These are phyloP conservation scores for Plantago lanceolata DNA, from an alignment of 305 asterid genomes.

Conservation along the genomic window DNA sequence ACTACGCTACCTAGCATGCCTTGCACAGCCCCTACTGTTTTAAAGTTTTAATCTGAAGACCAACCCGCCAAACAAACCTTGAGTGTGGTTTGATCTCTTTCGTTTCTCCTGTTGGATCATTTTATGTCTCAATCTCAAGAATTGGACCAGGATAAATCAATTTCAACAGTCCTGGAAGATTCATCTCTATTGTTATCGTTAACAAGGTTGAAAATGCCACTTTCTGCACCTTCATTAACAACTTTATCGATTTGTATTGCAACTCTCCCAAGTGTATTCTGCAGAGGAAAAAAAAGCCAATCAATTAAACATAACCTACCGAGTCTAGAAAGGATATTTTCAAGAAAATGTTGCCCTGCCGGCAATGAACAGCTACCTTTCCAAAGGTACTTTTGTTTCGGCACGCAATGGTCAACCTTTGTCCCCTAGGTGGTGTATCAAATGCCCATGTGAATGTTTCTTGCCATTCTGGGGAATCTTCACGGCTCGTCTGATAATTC, in stretches of 20 bases:
- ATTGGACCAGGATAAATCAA: conserved; percentile 75
- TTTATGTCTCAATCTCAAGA: neutral
- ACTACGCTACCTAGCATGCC: conserved; percentile 8
- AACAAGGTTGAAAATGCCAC: conserved; percentile 59
- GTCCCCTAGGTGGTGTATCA: conserved; percentile 88
- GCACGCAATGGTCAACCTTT: conserved; percentile 66
- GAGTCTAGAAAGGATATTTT: neutral
- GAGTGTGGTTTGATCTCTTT: conserved; percentile 30
- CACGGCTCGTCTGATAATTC: conserved; percentile 54
- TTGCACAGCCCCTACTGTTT: neutral
- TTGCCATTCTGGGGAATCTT: conserved; percentile 76
- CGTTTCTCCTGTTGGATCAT: conserved; percentile 25
- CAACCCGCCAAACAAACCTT: conserved; percentile 19
- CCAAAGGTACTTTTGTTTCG: conserved; percentile 79
- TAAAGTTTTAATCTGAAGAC: neutral
- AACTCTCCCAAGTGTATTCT: conserved; percentile 69
- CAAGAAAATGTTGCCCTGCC: neutral
- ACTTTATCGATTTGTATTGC: conserved; percentile 75
- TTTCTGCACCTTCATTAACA: conserved; percentile 67
- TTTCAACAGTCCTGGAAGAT: conserved; percentile 57
- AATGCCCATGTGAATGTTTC: conserved; percentile 89
- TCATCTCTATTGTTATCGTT: conserved; percentile 47
- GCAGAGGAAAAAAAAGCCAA: conserved; percentile 25
- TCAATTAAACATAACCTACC: conserved; percentile 9
- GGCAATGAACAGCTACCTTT: conserved; percentile 50